Conservation (phyloP, 495 filamentous ascomycete genomes). For the Mycothermus thermophilus region DNA sequence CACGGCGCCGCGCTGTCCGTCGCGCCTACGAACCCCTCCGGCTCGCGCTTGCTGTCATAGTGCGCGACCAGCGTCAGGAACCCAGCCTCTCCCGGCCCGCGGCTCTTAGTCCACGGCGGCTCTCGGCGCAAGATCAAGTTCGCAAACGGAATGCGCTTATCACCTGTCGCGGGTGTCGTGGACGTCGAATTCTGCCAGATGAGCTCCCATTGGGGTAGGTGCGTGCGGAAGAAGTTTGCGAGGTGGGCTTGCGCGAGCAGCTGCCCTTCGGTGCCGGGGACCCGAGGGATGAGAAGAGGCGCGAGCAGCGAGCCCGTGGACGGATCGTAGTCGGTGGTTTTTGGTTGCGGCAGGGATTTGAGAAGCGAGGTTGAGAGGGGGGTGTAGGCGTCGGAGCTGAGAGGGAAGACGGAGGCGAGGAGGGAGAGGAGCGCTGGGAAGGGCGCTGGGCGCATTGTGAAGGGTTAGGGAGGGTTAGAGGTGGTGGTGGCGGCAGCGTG, state of each 20-base stretch:
- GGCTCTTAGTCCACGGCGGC: conserved; percentile 54
- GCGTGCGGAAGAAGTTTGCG: conserved; percentile 52
- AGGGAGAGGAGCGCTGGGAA: conserved; percentile 7
- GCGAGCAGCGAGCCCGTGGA: conserved; percentile 50
- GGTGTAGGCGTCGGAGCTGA: conserved; percentile 49
- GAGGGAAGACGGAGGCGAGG: too few relatives aligned
- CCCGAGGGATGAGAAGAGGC: conserved; percentile 69
- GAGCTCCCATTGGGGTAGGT: conserved; percentile 63
- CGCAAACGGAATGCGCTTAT: conserved; percentile 56
- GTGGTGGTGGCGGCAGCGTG: neutral
- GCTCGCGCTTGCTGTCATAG: conserved; percentile 64
- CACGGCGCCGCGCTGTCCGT: conserved; percentile 83
- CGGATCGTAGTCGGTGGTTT: conserved; percentile 60
- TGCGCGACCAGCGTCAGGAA: conserved; percentile 80
- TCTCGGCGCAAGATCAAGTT: conserved; percentile 73
- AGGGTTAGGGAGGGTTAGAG: neutral
- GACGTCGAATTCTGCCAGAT: conserved; percentile 72
- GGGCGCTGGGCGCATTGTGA: conserved; percentile 2
- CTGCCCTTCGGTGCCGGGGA: conserved; percentile 66
- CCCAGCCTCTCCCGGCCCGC: conserved; percentile 46
- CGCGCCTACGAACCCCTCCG: conserved; percentile 73
- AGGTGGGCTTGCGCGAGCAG: conserved; percentile 60
- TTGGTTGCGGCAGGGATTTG: conserved; percentile 40
- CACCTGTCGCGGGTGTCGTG: conserved; percentile 52
- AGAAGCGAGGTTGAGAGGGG: conserved; percentile 59